These are phyloP conservation scores for Phytophthora sp. DNA, from an alignment of 352 stramenopile genomes.

Conservation along the genomic window DNA sequence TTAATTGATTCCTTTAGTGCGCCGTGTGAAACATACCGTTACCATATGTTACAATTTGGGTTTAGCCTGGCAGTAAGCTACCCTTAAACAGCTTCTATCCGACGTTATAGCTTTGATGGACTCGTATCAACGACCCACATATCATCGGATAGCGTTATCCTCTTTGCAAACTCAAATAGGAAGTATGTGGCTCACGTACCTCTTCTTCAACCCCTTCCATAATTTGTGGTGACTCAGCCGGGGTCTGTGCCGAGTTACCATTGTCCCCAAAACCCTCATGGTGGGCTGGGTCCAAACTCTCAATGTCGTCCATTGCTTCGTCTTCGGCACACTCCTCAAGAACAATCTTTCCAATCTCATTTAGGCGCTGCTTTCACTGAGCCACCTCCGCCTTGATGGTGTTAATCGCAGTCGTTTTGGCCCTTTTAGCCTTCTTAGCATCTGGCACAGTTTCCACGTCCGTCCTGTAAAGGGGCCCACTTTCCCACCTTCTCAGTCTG, in stretches of 20 bases:
- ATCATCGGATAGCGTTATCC: neutral
- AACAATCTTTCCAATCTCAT: neutral
- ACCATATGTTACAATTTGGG: neutral
- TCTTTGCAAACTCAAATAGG: slow-evolving; percentile 3
- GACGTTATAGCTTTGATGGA: no score
- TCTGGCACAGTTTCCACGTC: slow-evolving; percentile 10
- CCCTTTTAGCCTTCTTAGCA: slow-evolving; percentile 10
- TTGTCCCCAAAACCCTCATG: slow-evolving; percentile 1
- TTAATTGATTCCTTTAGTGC: slow-evolving; percentile 10
- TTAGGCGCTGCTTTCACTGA: slow-evolving; percentile 3
- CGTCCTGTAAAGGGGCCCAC: slow-evolving; percentile 3
- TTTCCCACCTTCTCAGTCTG: slow-evolving; percentile 1
- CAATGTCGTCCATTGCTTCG: slow-evolving; percentile 4
- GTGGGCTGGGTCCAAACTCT: neutral
- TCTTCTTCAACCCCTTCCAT: slow-evolving; percentile 10
- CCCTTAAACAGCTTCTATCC: no score
- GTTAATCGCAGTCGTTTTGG: slow-evolving; percentile 14
- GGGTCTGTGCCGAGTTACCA: neutral
- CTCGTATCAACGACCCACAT: no score
- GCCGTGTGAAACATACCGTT: neutral
- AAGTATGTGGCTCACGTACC: slow-evolving; percentile 7
- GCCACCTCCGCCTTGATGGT: slow-evolving; percentile 14
- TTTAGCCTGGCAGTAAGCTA: neutral
- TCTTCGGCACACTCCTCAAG: slow-evolving; percentile 4
- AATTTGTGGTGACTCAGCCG: neutral